Conservation (phyloP, 2,329 filamentous ascomycete species). For the Colletotrichum karsti region DNA sequence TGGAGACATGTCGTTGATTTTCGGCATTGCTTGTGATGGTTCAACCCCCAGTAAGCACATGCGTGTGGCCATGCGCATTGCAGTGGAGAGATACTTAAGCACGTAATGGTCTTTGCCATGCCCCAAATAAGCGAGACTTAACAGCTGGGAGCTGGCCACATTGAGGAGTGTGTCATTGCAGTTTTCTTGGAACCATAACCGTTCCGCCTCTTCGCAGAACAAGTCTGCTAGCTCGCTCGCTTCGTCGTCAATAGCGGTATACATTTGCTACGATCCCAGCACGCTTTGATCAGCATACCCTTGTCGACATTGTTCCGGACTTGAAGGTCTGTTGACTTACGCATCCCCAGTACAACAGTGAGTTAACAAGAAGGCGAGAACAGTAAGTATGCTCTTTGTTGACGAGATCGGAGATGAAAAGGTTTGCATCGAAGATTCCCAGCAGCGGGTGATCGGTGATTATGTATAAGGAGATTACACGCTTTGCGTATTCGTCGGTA, state of each 20-base stretch:
- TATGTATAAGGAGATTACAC: constrained; percentile 45
- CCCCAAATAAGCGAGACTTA: constrained; percentile 43
- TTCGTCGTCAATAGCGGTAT: constrained; percentile 37
- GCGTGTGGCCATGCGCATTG: constrained; percentile 38
- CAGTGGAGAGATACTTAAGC: constrained; percentile 38
- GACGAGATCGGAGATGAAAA: constrained; percentile 44
- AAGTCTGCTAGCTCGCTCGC: constrained; percentile 26
- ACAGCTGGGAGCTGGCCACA: constrained; percentile 40
- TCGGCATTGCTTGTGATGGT: neutral
- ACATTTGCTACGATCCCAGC: constrained; percentile 42
- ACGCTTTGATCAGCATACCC: neutral
- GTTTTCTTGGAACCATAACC: constrained; percentile 32
- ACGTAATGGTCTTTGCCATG: constrained; percentile 44
- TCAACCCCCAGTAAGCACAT: constrained; percentile 39
- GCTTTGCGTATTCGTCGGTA: constrained; percentile 38
- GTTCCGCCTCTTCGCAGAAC: constrained; percentile 39
- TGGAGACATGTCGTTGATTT: constrained; percentile 25
- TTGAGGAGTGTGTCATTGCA: constrained; percentile 31
- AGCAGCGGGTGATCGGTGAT: constrained; percentile 48
- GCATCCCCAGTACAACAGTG: constrained; percentile 43
- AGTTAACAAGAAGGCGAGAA: constrained; percentile 43
- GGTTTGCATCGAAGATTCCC: constrained; percentile 41
- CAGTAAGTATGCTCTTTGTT: constrained; percentile 35
- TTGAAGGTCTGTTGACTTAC: constrained; percentile 36
- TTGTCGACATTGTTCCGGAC: neutral